Base-by-base conservation (phyloP, 2,329 filamentous ascomycete species). In the Arthrobotrys iridis region DNA sequence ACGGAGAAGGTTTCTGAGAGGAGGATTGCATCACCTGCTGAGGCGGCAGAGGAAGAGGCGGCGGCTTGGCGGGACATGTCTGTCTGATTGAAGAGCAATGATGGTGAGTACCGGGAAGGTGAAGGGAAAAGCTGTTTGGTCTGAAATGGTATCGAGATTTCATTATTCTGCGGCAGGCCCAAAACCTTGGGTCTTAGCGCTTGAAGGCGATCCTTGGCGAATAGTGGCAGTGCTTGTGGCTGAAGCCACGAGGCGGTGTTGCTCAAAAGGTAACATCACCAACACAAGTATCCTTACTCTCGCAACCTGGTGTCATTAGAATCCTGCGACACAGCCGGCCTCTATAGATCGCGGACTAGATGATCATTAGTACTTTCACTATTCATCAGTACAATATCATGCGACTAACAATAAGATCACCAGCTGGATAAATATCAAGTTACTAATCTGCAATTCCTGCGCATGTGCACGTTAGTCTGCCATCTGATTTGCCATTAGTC, bases 1-100 rank as follows among this genome's bases (percentile, higher is more conserved):
- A 98, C 87, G 76, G 87, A 91, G 87, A 98, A 97, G 80, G 88
- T 90, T 81, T 96, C 93, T 84, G 97, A 93, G 84, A 96, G 96
- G 83, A 98, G 91, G 80, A 95, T 90, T 71, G 93, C 90, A 84
- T 98, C 94, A 79, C 64, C 63, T 2, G 71, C 64, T 5, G 63
- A 35, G 22, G 91, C 90, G 28, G 70, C 18, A 18, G 71, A 55
- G 26, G 71, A 55, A 15, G 46, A 37, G 18, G 41, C 18, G 24
- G 30, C 43, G 4, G 71, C 10, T 48, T 37, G 37, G 13, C 71
- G 71, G 5, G 71, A 75, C 71, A 75, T 75, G 7, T 13, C 46
- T 62, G 22, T 26, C 7, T 6, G 15, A 37, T 46, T 55, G 6
- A 15, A 24, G 18, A 13, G 30, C 30, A 22, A 1, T 50, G 22